A percentile compares a stretch with the other conserved stretches of the same genome.
Conservation (phyloP, 306 rosid genomes). For the Quillaja saponaria region DNA sequence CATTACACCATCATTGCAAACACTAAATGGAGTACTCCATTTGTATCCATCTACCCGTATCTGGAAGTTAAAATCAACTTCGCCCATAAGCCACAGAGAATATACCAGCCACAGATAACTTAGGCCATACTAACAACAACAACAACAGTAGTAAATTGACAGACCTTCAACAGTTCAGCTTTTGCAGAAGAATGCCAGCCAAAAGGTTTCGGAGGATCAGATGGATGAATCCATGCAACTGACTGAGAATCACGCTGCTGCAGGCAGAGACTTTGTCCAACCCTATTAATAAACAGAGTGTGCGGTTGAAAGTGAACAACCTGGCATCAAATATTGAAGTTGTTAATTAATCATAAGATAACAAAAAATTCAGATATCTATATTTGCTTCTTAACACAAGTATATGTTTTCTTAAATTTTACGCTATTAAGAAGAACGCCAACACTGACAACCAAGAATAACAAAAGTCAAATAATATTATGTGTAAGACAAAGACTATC, state of each 20-base stretch:
- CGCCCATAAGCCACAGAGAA: conserved; percentile 25
- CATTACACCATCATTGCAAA: conserved; percentile 77
- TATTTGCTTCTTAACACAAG: not conserved
- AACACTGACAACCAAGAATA: not conserved
- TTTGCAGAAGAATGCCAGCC: conserved; percentile 78
- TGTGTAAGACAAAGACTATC: not conserved
- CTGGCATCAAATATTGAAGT: conserved; percentile 49
- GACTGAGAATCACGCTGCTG: conserved; percentile 86
- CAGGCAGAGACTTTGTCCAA: conserved; percentile 83
- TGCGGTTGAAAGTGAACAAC: conserved; percentile 87
- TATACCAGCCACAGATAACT: conserved; percentile 15
- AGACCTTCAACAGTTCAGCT: conserved; percentile 82
- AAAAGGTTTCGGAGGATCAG: conserved; percentile 84
- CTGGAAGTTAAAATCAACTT: conserved; percentile 39
- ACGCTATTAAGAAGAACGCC: no score
- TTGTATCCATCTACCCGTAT: conserved; percentile 75
- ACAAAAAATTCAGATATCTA: not conserved
- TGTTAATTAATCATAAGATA: conserved; percentile 1
- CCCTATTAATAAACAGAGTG: conserved; percentile 75
- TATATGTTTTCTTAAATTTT: not conserved
- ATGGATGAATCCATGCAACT: conserved; percentile 77
- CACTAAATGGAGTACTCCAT: conserved; percentile 95
- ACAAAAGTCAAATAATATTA: not conserved
- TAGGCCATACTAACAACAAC: not conserved
- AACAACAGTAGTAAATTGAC: conserved; percentile 4